Conservation (phyloP, 2,329 filamentous ascomycete species). For the Neonectria magnoliae region DNA sequence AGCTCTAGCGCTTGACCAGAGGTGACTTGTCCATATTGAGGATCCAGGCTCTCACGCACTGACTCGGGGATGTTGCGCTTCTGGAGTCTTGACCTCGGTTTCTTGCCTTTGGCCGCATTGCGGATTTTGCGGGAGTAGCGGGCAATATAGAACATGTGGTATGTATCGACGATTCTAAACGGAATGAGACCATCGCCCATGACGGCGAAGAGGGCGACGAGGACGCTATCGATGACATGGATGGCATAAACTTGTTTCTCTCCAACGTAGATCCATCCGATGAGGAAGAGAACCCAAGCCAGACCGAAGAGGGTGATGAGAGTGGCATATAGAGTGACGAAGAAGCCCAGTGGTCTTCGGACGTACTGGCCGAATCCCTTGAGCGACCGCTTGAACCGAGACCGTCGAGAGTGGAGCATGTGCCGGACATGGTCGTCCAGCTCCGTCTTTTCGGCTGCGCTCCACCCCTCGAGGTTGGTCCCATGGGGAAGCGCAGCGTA, state of each 20-base stretch:
- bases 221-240: constrained; percentile 75
- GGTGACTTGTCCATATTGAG: constrained; percentile 24
- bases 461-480: constrained; percentile 78
- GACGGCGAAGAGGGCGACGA: constrained; percentile 76
- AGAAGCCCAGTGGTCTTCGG: constrained; percentile 78
- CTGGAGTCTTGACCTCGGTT: constrained; percentile 43
- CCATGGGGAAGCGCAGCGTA: constrained; percentile 85
- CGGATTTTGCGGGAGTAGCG: constrained; percentile 63
- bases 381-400: constrained; percentile 81
- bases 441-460: constrained; percentile 75
- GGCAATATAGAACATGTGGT: constrained; percentile 86
- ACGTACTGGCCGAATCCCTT: constrained; percentile 85
- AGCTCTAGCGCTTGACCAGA: constrained; percentile 36
- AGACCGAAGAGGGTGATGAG: constrained; percentile 87
- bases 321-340: constrained; percentile 84
- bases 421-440: constrained; percentile 89
- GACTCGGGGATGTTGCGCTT: constrained; percentile 34
- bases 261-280: constrained; percentile 88
- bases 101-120: constrained; percentile 60
- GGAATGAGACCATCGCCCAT: constrained; percentile 77
- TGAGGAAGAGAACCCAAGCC: constrained; percentile 91
- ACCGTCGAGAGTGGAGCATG: constrained; percentile 84
- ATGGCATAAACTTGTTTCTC: constrained; percentile 74
- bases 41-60: constrained; percentile 28
- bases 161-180: constrained; percentile 83